These are phyloP conservation scores for Paramecium tetraurelia DNA, from an alignment of 73 alveolate species.

Conservation along the genomic window DNA sequence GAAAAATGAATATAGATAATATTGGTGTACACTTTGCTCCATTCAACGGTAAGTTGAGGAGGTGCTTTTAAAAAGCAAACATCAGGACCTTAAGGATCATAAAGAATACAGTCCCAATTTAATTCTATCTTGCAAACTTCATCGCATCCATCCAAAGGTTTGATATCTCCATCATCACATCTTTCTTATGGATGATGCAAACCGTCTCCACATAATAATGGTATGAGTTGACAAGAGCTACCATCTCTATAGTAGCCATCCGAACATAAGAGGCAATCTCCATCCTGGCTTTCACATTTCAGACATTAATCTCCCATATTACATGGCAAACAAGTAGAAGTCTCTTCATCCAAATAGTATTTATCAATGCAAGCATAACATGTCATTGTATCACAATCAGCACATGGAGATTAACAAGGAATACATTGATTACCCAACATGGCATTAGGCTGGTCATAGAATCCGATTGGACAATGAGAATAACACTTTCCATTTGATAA, in stretches of 20 bases:
- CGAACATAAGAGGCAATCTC: neutral
- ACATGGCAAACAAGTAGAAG: neutral
- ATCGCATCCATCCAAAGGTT: slow-evolving; percentile 6
- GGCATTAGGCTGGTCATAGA: neutral
- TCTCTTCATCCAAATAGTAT: slow-evolving; percentile 6
- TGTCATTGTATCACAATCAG: neutral
- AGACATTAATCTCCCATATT: slow-evolving; percentile 12
- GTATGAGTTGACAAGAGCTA: neutral
- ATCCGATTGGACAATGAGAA: slow-evolving; percentile 22
- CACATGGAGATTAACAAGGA: slow-evolving; percentile 40
- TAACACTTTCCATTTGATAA: neutral
- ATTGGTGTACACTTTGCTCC: neutral
- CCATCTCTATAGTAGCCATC: slow-evolving; percentile 43
- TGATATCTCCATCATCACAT: slow-evolving; percentile 46
- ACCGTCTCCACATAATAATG: slow-evolving; percentile 64
- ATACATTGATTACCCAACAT: slow-evolving; percentile 19
- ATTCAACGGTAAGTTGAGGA: neutral
- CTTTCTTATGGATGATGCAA: slow-evolving; percentile 51
- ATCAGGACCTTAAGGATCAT: slow-evolving; percentile 44
- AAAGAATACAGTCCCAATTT: slow-evolving; percentile 18
- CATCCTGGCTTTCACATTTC: neutral
- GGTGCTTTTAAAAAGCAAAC: neutral
- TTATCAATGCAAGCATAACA: neutral
- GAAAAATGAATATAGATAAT: neutral
- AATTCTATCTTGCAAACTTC: slow-evolving; percentile 1